phyloP scores from a whole-genome alignment of 306 rosid genomes.

The Spatholobus suberectus region DNA sequence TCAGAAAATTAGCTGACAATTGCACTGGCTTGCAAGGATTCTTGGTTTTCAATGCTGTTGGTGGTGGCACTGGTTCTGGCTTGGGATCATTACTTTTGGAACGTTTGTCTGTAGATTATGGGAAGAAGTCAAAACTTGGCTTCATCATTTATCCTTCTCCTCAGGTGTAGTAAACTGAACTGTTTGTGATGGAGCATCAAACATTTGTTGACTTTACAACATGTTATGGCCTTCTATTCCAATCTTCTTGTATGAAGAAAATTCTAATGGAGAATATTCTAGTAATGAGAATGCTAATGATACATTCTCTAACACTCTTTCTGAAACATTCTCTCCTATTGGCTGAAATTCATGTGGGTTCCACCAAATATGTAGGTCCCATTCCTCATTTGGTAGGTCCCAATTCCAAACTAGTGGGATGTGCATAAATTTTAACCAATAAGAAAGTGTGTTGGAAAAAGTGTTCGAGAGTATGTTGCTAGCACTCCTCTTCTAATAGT shows the following conservation, averaged over 20 bases:
- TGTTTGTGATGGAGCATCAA: neutral
- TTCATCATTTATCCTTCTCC: slow-evolving; percentile 83
- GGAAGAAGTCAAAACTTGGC: slow-evolving; percentile 78
- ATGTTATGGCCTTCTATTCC: neutral
- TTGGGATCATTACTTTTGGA: slow-evolving; percentile 77
- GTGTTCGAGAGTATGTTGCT: too few species aligned
- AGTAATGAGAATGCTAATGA: neutral
- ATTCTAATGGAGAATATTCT: neutral
- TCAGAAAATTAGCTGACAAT: slow-evolving; percentile 72
- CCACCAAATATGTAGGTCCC: too few species aligned
- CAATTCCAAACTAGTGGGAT: too few species aligned
- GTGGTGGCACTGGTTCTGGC: slow-evolving; percentile 91
- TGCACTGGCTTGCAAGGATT: slow-evolving; percentile 86
- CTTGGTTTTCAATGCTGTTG: slow-evolving; percentile 78
- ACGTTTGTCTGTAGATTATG: slow-evolving; percentile 72
- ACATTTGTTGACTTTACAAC: neutral
- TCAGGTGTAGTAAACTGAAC: slow-evolving; percentile 68
- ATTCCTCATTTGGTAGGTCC: too few species aligned
- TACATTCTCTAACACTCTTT: too few species aligned
- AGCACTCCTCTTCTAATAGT: too few species aligned
- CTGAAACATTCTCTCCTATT: too few species aligned
- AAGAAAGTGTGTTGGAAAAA: too few species aligned
- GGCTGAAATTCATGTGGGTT: too few species aligned
- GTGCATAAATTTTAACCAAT: too few species aligned
- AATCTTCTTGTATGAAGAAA: neutral